These are phyloP conservation scores for Jamesozyma rosinii DNA, from an alignment of 805 yeast species.

Conservation along the genomic window DNA sequence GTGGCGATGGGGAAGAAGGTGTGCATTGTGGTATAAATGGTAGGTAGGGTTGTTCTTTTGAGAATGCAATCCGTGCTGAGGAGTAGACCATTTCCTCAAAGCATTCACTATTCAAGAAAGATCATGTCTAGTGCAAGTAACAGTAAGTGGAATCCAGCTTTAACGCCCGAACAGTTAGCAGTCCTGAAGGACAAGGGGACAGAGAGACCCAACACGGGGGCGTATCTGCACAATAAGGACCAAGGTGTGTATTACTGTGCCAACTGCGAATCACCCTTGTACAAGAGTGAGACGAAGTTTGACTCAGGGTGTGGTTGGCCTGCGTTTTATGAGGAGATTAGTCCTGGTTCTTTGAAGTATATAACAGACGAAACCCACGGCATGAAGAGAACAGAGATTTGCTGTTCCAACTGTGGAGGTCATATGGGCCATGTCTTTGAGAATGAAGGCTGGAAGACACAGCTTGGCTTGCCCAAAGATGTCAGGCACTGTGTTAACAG, in stretches of 20 bases:
- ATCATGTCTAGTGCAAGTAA: slow-evolving; percentile 30
- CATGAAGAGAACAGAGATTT: slow-evolving; percentile 81
- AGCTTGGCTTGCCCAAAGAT: slow-evolving; percentile 52
- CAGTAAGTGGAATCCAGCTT: slow-evolving; percentile 68
- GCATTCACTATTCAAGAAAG: neutral
- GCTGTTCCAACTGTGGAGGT: slow-evolving; percentile 81
- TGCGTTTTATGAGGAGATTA: slow-evolving; percentile 73
- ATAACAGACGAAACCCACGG: slow-evolving; percentile 58
- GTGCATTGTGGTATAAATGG: too few relatives aligned
- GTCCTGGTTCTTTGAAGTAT: slow-evolving; percentile 66
- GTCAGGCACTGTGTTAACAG: slow-evolving; percentile 94
- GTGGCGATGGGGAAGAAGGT: too few relatives aligned
- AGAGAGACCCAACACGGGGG: slow-evolving; percentile 37
- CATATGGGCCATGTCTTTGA: slow-evolving; percentile 93
- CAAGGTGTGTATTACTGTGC: slow-evolving; percentile 76
- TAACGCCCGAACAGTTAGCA: slow-evolving; percentile 67
- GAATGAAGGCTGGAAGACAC: slow-evolving; percentile 73
- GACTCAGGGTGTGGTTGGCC: slow-evolving; percentile 98
- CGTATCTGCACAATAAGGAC: slow-evolving; percentile 25
- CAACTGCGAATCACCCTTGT: slow-evolving; percentile 74
- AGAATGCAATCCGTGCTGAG: too few relatives aligned
- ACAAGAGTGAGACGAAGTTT: slow-evolving; percentile 72
- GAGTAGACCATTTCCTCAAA: too few relatives aligned
- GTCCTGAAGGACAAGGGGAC: slow-evolving; percentile 61
- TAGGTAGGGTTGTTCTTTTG: too few relatives aligned